Percentiles rank a stretch among this genome's conserved stretches.
Conservation (phyloP, 1,139 yeast species). For the Candida dubliniensis region DNA sequence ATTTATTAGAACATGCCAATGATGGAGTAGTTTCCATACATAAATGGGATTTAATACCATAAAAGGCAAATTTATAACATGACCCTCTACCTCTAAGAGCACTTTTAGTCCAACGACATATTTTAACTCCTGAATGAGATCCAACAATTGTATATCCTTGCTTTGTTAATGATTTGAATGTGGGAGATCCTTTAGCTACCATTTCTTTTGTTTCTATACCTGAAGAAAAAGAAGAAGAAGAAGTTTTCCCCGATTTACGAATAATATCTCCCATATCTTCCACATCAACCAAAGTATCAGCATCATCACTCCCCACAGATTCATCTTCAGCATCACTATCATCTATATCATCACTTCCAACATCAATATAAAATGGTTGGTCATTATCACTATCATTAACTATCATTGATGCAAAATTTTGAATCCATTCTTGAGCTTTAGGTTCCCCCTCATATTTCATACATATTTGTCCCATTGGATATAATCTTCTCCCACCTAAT, state of each 20-base stretch:
- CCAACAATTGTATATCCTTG: slow-evolving; percentile 95
- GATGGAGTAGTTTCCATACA: slow-evolving; percentile 98
- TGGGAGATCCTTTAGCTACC: slow-evolving; percentile 91
- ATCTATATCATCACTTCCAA: slow-evolving; percentile 27
- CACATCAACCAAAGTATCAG: slow-evolving; percentile 64
- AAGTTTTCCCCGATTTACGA: slow-evolving; percentile 29
- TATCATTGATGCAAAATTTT: slow-evolving; percentile 56
- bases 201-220: slow-evolving; percentile 62
- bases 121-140: slow-evolving; percentile 91
- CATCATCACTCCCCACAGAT: slow-evolving; percentile 42
- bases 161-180: slow-evolving; percentile 81
- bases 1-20: slow-evolving; percentile 88
- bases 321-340: slow-evolving; percentile 47
- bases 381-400: slow-evolving; percentile 53
- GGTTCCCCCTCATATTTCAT: slow-evolving; percentile 69
- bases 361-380: slow-evolving; percentile 54
- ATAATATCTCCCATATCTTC: slow-evolving; percentile 80
- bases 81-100: slow-evolving; percentile 94
- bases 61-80: slow-evolving; percentile 88
- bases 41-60: slow-evolving; percentile 84
- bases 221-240: slow-evolving; percentile 36
- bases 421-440: slow-evolving; percentile 66
- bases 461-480: slow-evolving; percentile 84
- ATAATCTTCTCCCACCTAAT: slow-evolving; percentile 80
- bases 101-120: slow-evolving; percentile 95